A percentile compares a stretch with the other conserved stretches of the same genome.
phyloP scores from a whole-genome alignment of 495 filamentous ascomycete genomes.

The Symbiotaphrina buchneri region DNA sequence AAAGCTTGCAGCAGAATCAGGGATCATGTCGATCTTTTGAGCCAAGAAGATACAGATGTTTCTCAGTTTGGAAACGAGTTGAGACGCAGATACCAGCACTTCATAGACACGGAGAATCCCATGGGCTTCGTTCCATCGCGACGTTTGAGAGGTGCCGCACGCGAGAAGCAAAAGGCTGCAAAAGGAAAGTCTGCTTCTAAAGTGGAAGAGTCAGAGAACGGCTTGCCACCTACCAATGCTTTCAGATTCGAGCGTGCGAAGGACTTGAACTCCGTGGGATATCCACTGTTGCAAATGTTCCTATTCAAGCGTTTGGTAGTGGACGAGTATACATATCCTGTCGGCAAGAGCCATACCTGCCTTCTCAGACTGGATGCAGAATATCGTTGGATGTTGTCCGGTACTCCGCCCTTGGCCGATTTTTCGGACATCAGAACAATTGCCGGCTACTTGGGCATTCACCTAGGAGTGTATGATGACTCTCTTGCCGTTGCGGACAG shows the following conservation, averaged over 20 bases:
- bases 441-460: constrained; percentile 27
- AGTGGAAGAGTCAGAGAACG: too few relatives aligned
- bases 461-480: constrained; percentile 14
- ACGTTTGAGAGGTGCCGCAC: constrained; percentile 7
- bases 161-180: constrained; percentile 7
- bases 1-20: constrained; percentile 17
- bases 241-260: too few relatives aligned
- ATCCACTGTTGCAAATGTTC: constrained; percentile 31
- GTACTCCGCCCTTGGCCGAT: constrained; percentile 33
- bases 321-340: constrained; percentile 44
- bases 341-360: constrained; percentile 12
- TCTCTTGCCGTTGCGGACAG: constrained; percentile 9
- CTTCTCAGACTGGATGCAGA: constrained; percentile 18
- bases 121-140: constrained; percentile 12
- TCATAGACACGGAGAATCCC: too few relatives aligned
- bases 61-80: too few relatives aligned
- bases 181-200: constrained; percentile 1
- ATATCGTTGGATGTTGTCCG: constrained; percentile 45
- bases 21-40: constrained; percentile 17
- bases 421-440: constrained; percentile 37
- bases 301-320: constrained; percentile 37
- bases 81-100: too few relatives aligned
- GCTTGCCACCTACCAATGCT: too few relatives aligned
- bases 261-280: constrained; percentile 7
- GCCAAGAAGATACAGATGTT: too few relatives aligned